Base-by-base conservation (phyloP, 352 stramenopile species). In the Phytopythium boreale region DNA sequence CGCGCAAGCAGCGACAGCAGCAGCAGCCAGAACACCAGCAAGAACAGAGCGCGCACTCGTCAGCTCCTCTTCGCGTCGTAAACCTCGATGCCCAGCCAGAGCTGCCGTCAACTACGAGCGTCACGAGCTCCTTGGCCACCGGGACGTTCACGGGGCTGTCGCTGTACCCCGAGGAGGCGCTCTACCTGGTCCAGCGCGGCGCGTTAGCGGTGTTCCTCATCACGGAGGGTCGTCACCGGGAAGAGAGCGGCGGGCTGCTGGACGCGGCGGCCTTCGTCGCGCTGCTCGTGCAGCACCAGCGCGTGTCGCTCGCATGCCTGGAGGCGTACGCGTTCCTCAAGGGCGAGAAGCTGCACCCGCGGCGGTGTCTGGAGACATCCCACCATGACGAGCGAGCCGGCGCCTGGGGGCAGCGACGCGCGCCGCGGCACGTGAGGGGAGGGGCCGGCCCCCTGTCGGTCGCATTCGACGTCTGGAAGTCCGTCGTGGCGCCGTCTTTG, bases 161-260 rank as follows among this genome's bases (percentile, higher is more conserved):
- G 22, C 66, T 94, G 47, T 90, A 86, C 44, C 75, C 80, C 0
- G 86, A 94, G 53, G 86, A 94, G 62, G 74, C 80, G 17, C 74
- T 76, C 52, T 94, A 86, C 46, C 63, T 94, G n/a, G 47, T 86
- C 22, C 77, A 88, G 22, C 77, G 80, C 39, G 70, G 72, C 0
- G 83, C 81, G 0, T 50, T 92, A 5, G 61, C 68, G 3, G 60
- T 94, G 39, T 82, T 76, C 67, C 62, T 74, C 24, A 61, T 77
- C 57, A 51, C 59, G n/a, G 14, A 62, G 4, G 36, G 12, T 8
- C 12, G 39, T 14, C 39, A 20, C 4, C 14, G 2, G 4, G 29
- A 36, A 8, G 56, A 60, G 41, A 59, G 71, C 4, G 11, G 44
- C 17, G 20, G 0, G 10, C 64, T 58, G 31, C 65, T 89, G 46